A percentile compares a stretch with the other conserved stretches of the same genome.
phyloP scores from a whole-genome alignment of 352 stramenopile genomes.

The Plasmopara halstedii region DNA sequence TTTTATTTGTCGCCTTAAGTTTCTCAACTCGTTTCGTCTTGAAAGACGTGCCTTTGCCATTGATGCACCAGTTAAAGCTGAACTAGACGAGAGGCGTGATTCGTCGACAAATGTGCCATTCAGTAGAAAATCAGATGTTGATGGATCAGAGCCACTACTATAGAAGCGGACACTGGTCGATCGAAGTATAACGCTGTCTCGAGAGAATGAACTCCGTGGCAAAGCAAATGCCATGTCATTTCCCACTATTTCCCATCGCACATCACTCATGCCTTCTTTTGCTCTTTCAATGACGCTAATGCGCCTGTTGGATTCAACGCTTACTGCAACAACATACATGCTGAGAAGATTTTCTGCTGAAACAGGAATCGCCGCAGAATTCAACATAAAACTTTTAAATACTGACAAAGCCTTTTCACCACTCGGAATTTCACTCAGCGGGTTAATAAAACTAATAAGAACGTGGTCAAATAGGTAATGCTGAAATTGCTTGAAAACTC shows the following conservation, averaged over 20 bases:
- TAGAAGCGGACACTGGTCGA: slow-evolving; percentile 70
- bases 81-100: slow-evolving; percentile 30
- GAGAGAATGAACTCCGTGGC: slow-evolving; percentile 70
- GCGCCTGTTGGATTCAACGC: slow-evolving; percentile 10
- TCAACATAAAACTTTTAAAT: slow-evolving; percentile 28
- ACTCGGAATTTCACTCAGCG: slow-evolving; percentile 26
- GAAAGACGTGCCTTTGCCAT: slow-evolving; percentile 51
- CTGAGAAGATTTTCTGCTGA: slow-evolving; percentile 27
- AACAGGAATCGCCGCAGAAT: slow-evolving; percentile 29
- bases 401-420: slow-evolving; percentile 21
- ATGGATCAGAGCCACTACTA: slow-evolving; percentile 55
- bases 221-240: slow-evolving; percentile 79
- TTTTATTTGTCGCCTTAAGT: slow-evolving; percentile 69
- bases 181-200: slow-evolving; percentile 62
- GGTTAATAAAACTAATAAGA: slow-evolving; percentile 10
- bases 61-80: slow-evolving; percentile 29
- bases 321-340: slow-evolving; percentile 26
- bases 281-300: slow-evolving; percentile 15
- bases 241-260: slow-evolving; percentile 57
- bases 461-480: slow-evolving; percentile 68
- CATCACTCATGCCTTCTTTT: slow-evolving; percentile 7
- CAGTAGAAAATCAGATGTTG: slow-evolving; percentile 65
- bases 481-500: slow-evolving; percentile 82
- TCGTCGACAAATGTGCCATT: slow-evolving; percentile 69
- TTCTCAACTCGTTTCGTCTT: slow-evolving; percentile 53